Evolutionary conservation across 108 stramenopile genomes (phyloP).

Genomic region (Cyclotella baltica): DNA sequence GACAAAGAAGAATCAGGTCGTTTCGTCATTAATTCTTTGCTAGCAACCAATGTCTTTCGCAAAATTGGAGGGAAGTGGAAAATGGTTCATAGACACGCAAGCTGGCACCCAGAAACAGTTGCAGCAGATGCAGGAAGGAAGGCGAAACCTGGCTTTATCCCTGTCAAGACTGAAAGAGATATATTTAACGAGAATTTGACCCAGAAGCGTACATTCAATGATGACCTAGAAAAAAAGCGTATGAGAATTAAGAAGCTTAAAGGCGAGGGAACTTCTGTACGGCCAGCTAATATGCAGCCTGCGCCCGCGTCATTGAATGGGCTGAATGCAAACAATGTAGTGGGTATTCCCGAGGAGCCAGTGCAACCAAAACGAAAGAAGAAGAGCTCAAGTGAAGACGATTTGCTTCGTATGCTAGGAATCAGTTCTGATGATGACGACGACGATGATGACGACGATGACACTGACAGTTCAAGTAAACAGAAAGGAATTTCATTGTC

Average conservation of each 20-base stretch:
- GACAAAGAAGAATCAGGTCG: slow-evolving; percentile 61
- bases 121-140: slow-evolving; percentile 72
- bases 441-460: slow-evolving; percentile 30
- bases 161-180: slow-evolving; percentile 23
- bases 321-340: slow-evolving; percentile 46
- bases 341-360: slow-evolving; percentile 36
- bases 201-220: background rate
- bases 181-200: slow-evolving; percentile 22
- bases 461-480: slow-evolving; percentile 21
- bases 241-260: slow-evolving; percentile 30
- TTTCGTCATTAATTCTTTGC: slow-evolving; percentile 72
- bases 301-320: slow-evolving; percentile 43
- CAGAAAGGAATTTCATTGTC: slow-evolving; percentile 34
- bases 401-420: slow-evolving; percentile 33
- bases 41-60: slow-evolving; percentile 86
- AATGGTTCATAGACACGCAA: slow-evolving; percentile 85
- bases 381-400: slow-evolving; percentile 10
- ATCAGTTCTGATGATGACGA: slow-evolving; percentile 31
- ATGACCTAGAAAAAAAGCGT: background rate
- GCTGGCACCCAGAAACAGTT: slow-evolving; percentile 82
- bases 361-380: slow-evolving; percentile 33
- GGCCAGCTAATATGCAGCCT: slow-evolving; percentile 10
- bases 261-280: slow-evolving; percentile 36
- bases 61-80: slow-evolving; percentile 83
- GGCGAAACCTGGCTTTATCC: slow-evolving; percentile 35